Conservation (phyloP, 2,329 filamentous ascomycete species). For the Geosmithia flava region DNA sequence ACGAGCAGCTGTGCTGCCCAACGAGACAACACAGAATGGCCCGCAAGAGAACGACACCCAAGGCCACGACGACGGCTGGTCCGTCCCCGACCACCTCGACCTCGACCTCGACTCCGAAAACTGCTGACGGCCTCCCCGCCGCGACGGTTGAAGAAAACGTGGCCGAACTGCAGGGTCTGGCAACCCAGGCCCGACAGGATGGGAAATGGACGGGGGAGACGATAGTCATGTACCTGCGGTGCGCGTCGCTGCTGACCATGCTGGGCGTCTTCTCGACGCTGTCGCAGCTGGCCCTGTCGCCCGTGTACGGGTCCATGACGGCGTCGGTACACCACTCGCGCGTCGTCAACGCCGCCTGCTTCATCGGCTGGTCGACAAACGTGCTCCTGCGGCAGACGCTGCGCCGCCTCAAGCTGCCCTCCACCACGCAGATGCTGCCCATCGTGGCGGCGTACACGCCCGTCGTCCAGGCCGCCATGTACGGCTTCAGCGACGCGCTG, state of each 20-base stretch:
- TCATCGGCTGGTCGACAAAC: constrained; percentile 62
- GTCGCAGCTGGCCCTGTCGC: constrained; percentile 67
- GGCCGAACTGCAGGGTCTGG: not conserved
- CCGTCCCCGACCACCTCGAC: no score
- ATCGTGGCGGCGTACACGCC: constrained; percentile 68
- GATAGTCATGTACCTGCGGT: constrained; percentile 9
- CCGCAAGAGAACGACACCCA: no score
- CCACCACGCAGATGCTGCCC: constrained; percentile 47
- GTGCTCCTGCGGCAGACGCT: constrained; percentile 34
- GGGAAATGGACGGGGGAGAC: constrained; percentile 15
- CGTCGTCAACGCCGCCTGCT: constrained; percentile 52
- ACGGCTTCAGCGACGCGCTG: constrained; percentile 50
- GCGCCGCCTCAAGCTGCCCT: constrained; percentile 11
- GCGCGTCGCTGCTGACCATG: constrained; percentile 12
- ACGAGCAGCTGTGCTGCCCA: no score
- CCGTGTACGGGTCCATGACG: constrained; percentile 80
- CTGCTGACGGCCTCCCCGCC: no score
- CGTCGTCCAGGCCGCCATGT: constrained; percentile 58
- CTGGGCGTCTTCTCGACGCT: constrained; percentile 52
- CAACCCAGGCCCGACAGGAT: constrained; percentile 13
- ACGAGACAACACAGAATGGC: no score
- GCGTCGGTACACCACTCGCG: constrained; percentile 59
- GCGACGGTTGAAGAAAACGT: no score
- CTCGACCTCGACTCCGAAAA: no score
- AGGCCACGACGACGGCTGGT: no score